These are phyloP conservation scores for Globisporangium nodosum DNA, from an alignment of 352 stramenopile species.

Conservation along the genomic window DNA sequence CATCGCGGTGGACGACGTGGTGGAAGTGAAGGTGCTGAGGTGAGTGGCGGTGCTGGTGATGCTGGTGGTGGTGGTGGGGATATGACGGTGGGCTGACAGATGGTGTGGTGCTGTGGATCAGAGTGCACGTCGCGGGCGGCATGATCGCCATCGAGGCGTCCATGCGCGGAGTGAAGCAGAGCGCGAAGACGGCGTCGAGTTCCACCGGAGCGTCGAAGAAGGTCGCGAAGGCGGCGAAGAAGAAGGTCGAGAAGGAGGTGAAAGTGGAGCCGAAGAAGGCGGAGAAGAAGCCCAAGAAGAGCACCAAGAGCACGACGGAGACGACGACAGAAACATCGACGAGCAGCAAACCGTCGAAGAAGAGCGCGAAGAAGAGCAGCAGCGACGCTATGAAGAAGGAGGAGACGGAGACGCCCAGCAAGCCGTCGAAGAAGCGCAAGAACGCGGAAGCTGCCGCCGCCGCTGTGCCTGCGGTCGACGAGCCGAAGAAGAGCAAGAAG, in stretches of 20 bases:
- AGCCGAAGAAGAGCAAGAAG: constrained; percentile 15
- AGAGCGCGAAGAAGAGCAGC: neutral
- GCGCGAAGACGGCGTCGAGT: neutral
- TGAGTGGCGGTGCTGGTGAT: constrained; percentile 8
- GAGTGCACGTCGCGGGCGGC: constrained; percentile 63
- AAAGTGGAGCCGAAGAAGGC: neutral
- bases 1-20: constrained; percentile 57
- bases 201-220: constrained; percentile 3
- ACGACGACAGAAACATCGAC: constrained; percentile 11
- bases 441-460: neutral
- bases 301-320: neutral
- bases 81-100: too few relatives aligned
- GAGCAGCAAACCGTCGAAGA: constrained; percentile 12
- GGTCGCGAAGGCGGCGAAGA: constrained; percentile 8
- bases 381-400: neutral
- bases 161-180: constrained; percentile 41
- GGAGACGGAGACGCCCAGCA: constrained; percentile 5
- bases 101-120: neutral
- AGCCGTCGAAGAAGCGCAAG: constrained; percentile 15
- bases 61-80: too few relatives aligned
- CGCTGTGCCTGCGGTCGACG: neutral
- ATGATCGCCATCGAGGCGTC: constrained; percentile 80
- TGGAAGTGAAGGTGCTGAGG: constrained; percentile 62
- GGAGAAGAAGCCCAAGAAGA: too few relatives aligned
- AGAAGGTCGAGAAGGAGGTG: constrained; percentile 1